phyloP scores from a whole-genome alignment of 805 yeast genomes.

The Yamadazyma insecticola region DNA sequence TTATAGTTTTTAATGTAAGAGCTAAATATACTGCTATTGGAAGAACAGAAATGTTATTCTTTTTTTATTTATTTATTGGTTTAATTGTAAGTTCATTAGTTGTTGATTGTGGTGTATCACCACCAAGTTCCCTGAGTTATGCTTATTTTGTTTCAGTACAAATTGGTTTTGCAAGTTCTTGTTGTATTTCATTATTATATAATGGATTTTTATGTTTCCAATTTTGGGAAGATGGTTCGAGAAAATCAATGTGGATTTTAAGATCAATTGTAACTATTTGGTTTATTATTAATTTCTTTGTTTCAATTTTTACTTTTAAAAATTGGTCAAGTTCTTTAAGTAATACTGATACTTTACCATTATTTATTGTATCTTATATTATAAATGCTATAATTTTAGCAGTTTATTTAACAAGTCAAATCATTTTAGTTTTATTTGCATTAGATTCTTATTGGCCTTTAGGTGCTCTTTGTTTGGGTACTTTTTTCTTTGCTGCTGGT shows the following conservation, averaged over 20 bases:
- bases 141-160: slow-evolving; percentile 84
- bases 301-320: slow-evolving; percentile 70
- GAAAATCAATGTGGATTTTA: slow-evolving; percentile 52
- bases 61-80: slow-evolving; percentile 56
- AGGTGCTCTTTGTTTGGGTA: slow-evolving; percentile 73
- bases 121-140: slow-evolving; percentile 72
- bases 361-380: slow-evolving; percentile 68
- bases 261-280: slow-evolving; percentile 50
- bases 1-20: slow-evolving; percentile 73
- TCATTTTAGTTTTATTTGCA: slow-evolving; percentile 60
- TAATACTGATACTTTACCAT: slow-evolving; percentile 52
- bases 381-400: slow-evolving; percentile 64
- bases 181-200: slow-evolving; percentile 63
- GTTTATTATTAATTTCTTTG: slow-evolving; percentile 62
- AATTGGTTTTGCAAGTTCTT: slow-evolving; percentile 65
- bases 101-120: slow-evolving; percentile 89
- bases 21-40: slow-evolving; percentile 94
- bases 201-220: slow-evolving; percentile 84
- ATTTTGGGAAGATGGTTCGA: slow-evolving; percentile 92
- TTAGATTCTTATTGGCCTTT: slow-evolving; percentile 82
- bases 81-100: slow-evolving; percentile 63
- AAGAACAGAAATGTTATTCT: slow-evolving; percentile 75
- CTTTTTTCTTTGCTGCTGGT: slow-evolving; percentile 74
- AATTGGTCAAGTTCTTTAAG: slow-evolving; percentile 50
- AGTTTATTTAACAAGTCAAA: slow-evolving; percentile 62